Conservation (phyloP, 768 basidiomycete genomes). For the Jaapia argillacea region DNA sequence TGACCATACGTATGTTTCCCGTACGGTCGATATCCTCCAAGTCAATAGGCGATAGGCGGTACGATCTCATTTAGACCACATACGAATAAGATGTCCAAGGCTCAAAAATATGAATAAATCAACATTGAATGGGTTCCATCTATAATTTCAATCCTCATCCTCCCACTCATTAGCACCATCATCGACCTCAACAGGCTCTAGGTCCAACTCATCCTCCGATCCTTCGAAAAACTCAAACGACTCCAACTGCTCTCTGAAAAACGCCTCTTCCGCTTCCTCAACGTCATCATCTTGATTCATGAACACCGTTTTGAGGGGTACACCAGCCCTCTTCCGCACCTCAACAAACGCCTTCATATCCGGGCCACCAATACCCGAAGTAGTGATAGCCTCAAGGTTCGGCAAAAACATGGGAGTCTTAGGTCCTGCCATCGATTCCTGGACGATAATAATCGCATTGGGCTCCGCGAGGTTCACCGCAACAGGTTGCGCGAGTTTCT, state of each 20-base stretch:
- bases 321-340: conserved; percentile 28
- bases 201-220: conserved; percentile 36
- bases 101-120: no score
- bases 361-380: conserved; percentile 31
- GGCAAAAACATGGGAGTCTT: conserved; percentile 31
- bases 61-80: no score
- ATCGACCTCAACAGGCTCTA: no score
- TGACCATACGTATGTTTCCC: no score
- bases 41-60: no score
- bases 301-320: conserved; percentile 33
- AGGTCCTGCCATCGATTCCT: neutral
- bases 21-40: no score
- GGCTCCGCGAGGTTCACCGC: conserved; percentile 10
- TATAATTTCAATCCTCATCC: no score
- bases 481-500: conserved; percentile 6
- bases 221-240: conserved; percentile 44
- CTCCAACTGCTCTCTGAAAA: conserved; percentile 42
- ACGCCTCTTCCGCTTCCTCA: conserved; percentile 30
- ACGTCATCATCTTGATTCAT: conserved; percentile 38
- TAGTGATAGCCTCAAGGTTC: conserved; percentile 36
- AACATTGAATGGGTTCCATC: no score
- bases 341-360: conserved; percentile 35
- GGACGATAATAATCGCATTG: conserved; percentile 1
- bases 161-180: no score
- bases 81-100: no score